Base-by-base conservation (phyloP, 208 protist genomes). In the Trypanosoma avium region DNA sequence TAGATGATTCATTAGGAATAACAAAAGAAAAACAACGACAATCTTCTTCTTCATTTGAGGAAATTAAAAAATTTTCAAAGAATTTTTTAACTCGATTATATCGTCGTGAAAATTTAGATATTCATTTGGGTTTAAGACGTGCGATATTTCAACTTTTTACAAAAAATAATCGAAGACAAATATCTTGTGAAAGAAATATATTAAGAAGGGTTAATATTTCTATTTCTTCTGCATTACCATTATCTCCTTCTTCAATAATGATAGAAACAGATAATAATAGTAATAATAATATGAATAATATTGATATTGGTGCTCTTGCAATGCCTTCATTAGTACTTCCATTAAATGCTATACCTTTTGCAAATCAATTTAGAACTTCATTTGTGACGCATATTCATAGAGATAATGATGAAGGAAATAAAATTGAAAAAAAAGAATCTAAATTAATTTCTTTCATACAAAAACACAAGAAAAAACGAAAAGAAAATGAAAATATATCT, bases 251-350 rank as follows among this genome's bases (percentile, higher is more conserved):
- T n/a, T n/a, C n/a, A n/a, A n/a, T n/a, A n/a, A n/a, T n/a, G n/a
- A n/a, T n/a, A n/a, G n/a, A n/a, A n/a, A n/a, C n/a, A n/a, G n/a
- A n/a, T n/a, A n/a, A n/a, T n/a, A n/a, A n/a, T n/a, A n/a, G n/a
- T n/a, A n/a, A n/a, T n/a, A n/a, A n/a, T n/a, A n/a, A n/a, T n/a
- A n/a, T n/a, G n/a, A n/a, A n/a, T n/a, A n/a, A n/a, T n/a, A n/a
- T n/a, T n/a, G n/a, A 52, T 27, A 50, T 52, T 50, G 58, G 58
- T 7, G 58, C 58, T 29, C 47, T 64, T 24, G 58, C 33, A 47
- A 21, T 24, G 1, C 58, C 58, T 15, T 64, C 58, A 7, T 7
- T 64, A 2, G 58, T 64, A 36, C 27, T 64, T 10, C 58, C 58
- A 33, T 36, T 64, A 29, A 17, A 7, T 1, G 24, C 40, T 9